These are phyloP conservation scores for Mycena latifolia DNA, from an alignment of 768 basidiomycete species.

Conservation along the genomic window DNA sequence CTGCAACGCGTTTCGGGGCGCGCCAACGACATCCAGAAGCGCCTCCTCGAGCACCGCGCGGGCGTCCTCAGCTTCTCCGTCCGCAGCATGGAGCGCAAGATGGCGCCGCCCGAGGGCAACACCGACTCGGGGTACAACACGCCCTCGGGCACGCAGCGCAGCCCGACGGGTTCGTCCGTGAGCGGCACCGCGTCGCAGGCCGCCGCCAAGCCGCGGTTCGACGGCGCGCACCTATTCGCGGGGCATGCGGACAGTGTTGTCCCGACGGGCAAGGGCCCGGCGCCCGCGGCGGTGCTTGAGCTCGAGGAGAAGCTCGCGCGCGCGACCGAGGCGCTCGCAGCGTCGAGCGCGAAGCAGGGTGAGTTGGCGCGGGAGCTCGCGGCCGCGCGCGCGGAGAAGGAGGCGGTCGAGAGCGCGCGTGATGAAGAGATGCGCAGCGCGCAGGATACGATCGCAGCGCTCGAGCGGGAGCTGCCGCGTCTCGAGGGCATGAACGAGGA, in stretches of 20 bases:
- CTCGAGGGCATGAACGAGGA: slow-evolving; percentile 63
- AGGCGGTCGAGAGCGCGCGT: slow-evolving; percentile 74
- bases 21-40: slow-evolving; percentile 69
- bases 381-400: slow-evolving; percentile 74
- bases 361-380: slow-evolving; percentile 74
- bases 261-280: slow-evolving; percentile 60
- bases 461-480: slow-evolving; percentile 68
- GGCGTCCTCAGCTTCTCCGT: slow-evolving; percentile 83
- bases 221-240: slow-evolving; percentile 88
- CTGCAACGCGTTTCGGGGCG: slow-evolving; percentile 76
- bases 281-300: slow-evolving; percentile 57
- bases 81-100: slow-evolving; percentile 73
- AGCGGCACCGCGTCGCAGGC: slow-evolving; percentile 57
- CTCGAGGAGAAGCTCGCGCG: slow-evolving; percentile 78
- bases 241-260: slow-evolving; percentile 80
- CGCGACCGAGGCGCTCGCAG: slow-evolving; percentile 68
- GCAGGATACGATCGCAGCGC: slow-evolving; percentile 70
- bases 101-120: slow-evolving; percentile 42
- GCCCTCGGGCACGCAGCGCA: slow-evolving; percentile 64
- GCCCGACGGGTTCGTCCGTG: slow-evolving; percentile 59
- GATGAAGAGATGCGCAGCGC: slow-evolving; percentile 75
- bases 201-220: slow-evolving; percentile 62
- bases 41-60: slow-evolving; percentile 85
- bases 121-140: slow-evolving; percentile 68
- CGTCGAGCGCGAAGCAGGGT: slow-evolving; percentile 70